Base-by-base conservation (phyloP, 2,329 filamentous ascomycete species). In the Colletotrichum nymphaeae region DNA sequence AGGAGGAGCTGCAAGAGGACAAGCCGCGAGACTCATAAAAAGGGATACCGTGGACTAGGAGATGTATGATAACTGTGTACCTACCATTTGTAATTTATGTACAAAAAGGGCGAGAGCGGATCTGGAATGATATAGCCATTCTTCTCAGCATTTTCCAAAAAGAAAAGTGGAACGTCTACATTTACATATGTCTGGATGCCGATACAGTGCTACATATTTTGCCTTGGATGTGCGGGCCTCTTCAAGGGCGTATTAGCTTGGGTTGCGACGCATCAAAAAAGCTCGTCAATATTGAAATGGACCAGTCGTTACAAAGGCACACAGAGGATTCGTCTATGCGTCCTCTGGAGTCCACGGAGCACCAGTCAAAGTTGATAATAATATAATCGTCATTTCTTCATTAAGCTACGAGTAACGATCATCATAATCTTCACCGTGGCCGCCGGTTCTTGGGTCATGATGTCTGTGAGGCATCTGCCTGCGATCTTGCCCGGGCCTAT, bases 1-100 rank as follows among this genome's bases (percentile, higher is more conserved):
- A 74, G 70, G 42, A 63, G 8, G 52, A 74, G 59, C 26, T 59
- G 26, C 16, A 76, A 22, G 69, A 71, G 67, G 67, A 73, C n/a
- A 22, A 42, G 67, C 28, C 58, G 52, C 55, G 64, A 24, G 62
- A 63, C 49, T 53, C 62, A 35, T 63, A 26, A 24, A 35, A 16
- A 2, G n/a, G 2, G n/a, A 19, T 12, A 53, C n/a, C 42, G 19
- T 30, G 46, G 28, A 65, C 7, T 24, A 55, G n/a, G 59, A 14
- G 35, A 26, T 66, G 63, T 66, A 59, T 35, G 35, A 70, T 52
- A 60, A 30, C 26, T 32, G 64, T 49, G 42, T 42, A 60, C 42
- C 53, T 30, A 67, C 32, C 35, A 65, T 60, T 46, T 60, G 57
- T 70, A 70, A 67, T 67, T 37, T 55, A n/a, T 70, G 68, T 70